Evolutionary conservation across 1,139 yeast species (phyloP).

Genomic region (Nakaseomyces bracarensis): DNA sequence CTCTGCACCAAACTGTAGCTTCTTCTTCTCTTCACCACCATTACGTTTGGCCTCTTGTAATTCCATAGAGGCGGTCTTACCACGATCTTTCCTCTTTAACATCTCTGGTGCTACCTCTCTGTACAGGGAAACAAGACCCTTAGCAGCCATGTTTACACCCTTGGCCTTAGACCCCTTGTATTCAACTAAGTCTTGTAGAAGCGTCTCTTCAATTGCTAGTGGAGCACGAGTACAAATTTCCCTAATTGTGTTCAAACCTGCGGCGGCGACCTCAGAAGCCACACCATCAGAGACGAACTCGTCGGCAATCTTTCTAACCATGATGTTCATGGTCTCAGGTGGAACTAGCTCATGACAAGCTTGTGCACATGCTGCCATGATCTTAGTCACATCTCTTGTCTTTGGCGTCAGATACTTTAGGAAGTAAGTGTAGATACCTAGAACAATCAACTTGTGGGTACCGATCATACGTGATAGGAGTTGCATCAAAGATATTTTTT

Average conservation of each 20-base stretch:
- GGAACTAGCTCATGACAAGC: constrained; percentile 95
- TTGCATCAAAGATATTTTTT: constrained; percentile 80
- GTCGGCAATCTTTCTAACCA: constrained; percentile 87
- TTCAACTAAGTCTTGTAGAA: constrained; percentile 80
- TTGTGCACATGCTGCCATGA: constrained; percentile 95
- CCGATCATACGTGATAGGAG: constrained; percentile 83
- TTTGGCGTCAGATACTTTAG: constrained; percentile 88
- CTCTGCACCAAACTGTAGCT: constrained; percentile 68
- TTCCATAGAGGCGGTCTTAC: constrained; percentile 81
- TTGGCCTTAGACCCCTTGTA: constrained; percentile 91
- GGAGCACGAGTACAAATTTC: constrained; percentile 92
- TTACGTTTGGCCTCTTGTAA: constrained; percentile 47
- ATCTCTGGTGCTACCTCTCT: constrained; percentile 95
- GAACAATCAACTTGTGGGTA: constrained; percentile 81
- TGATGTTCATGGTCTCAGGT: constrained; percentile 73
- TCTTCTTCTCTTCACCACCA: constrained; percentile 26
- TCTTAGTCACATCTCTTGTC: constrained; percentile 87
- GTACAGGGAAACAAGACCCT: constrained; percentile 75
- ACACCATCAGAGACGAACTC: constrained; percentile 98
- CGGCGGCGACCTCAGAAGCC: constrained; percentile 94
- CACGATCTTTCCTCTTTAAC: constrained; percentile 84
- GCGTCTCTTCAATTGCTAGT: constrained; percentile 76
- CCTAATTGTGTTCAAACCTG: constrained; percentile 90
- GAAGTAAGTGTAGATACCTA: constrained; percentile 84
- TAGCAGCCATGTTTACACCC: constrained; percentile 90